Base-by-base conservation (phyloP, 176 grass and related monocot species). In the Elymus sibiricus region DNA sequence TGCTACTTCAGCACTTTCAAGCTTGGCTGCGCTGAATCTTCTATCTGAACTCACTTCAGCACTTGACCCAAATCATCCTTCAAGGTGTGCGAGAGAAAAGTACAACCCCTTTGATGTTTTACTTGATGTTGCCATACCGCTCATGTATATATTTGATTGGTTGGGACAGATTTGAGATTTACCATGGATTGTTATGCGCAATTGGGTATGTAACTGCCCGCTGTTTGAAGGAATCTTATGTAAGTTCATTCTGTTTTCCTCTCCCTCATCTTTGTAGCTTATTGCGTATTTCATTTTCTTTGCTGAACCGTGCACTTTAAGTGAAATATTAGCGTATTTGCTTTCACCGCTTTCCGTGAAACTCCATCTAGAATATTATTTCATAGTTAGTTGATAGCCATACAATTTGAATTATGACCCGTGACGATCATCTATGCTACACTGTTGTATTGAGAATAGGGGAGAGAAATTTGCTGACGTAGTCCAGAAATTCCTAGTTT, bases 161-260 rank as follows among this genome's bases (percentile, higher is more conserved):
- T 74, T 86, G 26, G 83, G 70, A 55, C 93, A 98, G 95, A 87
- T 98, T 93, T 87, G 95, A 98, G 88, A 95, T 80, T 81, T 92
- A 85, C 79, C 95, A 98, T 81, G 95, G 95, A 82, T 68, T 85
- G 7, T 85, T 98, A 82, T 98, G 91, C 87, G 86, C 93, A 21
- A 90, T 93, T 6, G 95, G 95, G 81, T 95, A 92, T 90, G 68
- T 88, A 72, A 86, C 91, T 9, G 93, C 95, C 67, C 91, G 94
- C 62, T 90, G 89, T 87, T 85, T 93, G 87, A 95, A 98, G 86
- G 85, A 92, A 78, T 86, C 87, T 78, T 90, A 78, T 85, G 95
- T 95, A 87, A 59, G 95, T 32, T 87, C 46, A 83, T 76, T 13
- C 40, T 74, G 34, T 60, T 86, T 87, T 62, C 60, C 35, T 75